Evolutionary conservation across 2,329 filamentous ascomycete species (phyloP).

Genomic region (Monilinia polystroma): DNA sequence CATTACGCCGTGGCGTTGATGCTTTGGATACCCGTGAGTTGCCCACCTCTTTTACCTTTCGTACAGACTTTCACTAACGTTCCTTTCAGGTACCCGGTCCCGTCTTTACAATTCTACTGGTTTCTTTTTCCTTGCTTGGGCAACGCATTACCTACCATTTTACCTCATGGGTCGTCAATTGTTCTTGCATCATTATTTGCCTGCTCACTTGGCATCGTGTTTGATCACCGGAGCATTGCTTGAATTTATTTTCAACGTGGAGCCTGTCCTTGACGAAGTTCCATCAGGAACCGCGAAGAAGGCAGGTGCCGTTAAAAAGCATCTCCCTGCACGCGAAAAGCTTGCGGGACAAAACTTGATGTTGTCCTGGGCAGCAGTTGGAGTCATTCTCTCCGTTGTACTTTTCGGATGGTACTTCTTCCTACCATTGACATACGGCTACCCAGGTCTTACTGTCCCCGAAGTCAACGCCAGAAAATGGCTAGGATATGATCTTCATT

Average conservation of each 20-base stretch:
- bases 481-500: slow-evolving; percentile 96
- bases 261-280: slow-evolving; percentile 62
- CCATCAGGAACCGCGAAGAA: slow-evolving; percentile 46
- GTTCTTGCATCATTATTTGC: slow-evolving; percentile 97
- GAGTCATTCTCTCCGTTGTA: slow-evolving; percentile 65
- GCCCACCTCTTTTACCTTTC: not conserved
- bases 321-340: slow-evolving; percentile 77
- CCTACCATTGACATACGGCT: slow-evolving; percentile 91
- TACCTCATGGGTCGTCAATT: slow-evolving; percentile 97
- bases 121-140: slow-evolving; percentile 99
- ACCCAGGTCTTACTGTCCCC: slow-evolving; percentile 78
- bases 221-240: slow-evolving; percentile 88
- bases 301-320: slow-evolving; percentile 49
- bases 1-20: slow-evolving; percentile 87
- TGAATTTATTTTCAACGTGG: slow-evolving; percentile 94
- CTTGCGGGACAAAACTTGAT: slow-evolving; percentile 76
- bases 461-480: slow-evolving; percentile 85
- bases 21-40: slow-evolving; percentile 90
- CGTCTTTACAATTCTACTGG: slow-evolving; percentile 97
- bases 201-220: slow-evolving; percentile 85
- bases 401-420: slow-evolving; percentile 88
- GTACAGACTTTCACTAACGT: slow-evolving; percentile 37
- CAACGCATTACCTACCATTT: slow-evolving; percentile 95
- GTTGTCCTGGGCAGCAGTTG: slow-evolving; percentile 74
- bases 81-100: slow-evolving; percentile 70